phyloP scores from a whole-genome alignment of 345 rosid genomes.

The Heritiera fomes region DNA sequence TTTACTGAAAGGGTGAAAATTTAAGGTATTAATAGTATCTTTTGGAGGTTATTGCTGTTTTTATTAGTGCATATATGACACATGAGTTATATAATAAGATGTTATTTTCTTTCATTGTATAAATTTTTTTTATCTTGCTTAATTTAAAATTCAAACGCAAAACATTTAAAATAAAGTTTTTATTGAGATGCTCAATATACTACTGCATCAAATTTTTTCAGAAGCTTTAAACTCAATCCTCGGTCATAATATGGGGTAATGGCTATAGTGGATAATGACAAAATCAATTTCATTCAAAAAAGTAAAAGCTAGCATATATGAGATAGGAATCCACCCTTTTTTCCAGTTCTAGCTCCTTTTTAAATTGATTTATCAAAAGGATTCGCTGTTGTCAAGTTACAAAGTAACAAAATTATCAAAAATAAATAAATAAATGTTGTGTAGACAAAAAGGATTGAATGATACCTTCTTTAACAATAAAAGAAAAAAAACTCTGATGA shows the following conservation, averaged over 20 bases:
- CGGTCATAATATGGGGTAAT: background rate
- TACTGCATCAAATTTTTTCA: background rate
- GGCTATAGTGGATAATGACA: background rate
- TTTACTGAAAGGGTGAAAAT: background rate
- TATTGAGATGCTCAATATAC: too few species aligned
- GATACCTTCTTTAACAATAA: background rate
- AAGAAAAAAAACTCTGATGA: too few species aligned
- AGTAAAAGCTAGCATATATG: constrained; percentile 5
- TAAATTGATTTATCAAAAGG: background rate
- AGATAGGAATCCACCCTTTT: too few species aligned
- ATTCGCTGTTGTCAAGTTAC: background rate
- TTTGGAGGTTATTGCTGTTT: too few species aligned
- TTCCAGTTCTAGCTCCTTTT: background rate
- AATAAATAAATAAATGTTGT: background rate
- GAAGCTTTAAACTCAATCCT: background rate
- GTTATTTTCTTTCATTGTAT: too few species aligned
- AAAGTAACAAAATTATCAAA: background rate
- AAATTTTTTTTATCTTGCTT: too few species aligned
- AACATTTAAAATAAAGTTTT: too few species aligned
- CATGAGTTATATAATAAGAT: too few species aligned
- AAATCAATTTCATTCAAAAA: constrained; percentile 4
- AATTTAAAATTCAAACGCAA: too few species aligned
- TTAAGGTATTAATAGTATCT: too few species aligned
- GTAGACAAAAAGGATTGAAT: background rate
- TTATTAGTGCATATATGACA: too few species aligned